Percentiles rank a stretch among this genome's conserved stretches.
Evolutionary conservation across 108 stramenopile species (phyloP).

Genomic region (Epithemia pelagica): DNA sequence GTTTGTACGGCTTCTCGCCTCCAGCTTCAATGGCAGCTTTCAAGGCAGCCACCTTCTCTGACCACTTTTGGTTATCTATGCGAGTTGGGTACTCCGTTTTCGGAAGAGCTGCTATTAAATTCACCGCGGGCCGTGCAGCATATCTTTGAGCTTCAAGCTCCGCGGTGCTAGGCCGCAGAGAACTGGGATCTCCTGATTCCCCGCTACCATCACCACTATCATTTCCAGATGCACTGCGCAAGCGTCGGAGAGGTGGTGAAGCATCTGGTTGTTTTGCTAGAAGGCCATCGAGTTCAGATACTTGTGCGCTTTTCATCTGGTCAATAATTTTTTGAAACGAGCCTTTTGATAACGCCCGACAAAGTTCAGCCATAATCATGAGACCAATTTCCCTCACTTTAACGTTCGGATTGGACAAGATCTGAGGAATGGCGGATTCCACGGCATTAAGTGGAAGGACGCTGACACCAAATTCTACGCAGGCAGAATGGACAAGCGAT

Average conservation of each 20-base stretch:
- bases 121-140: conserved; percentile 56
- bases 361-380: conserved; percentile 71
- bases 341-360: conserved; percentile 67
- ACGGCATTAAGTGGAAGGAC: conserved; percentile 50
- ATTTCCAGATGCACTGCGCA: conserved; percentile 20
- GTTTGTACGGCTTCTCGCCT: conserved; percentile 81
- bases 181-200: conserved; percentile 41
- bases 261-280: conserved; percentile 44
- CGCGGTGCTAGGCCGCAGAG: conserved; percentile 44
- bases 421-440: conserved; percentile 38
- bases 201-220: conserved; percentile 7
- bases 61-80: conserved; percentile 71
- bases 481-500: conserved; percentile 44
- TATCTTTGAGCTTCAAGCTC: conserved; percentile 52
- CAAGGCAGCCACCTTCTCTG: conserved; percentile 78
- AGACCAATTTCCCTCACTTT: conserved; percentile 70
- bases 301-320: conserved; percentile 69
- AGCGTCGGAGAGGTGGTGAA: conserved; percentile 17
- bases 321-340: conserved; percentile 51
- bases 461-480: conserved; percentile 58
- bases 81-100: conserved; percentile 62
- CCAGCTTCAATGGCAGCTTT: conserved; percentile 59
- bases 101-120: conserved; percentile 49
- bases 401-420: conserved; percentile 61
- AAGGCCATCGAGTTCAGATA: conserved; percentile 57